Conservation (phyloP, 306 rosid genomes). For the Dalbergia oliveri region DNA sequence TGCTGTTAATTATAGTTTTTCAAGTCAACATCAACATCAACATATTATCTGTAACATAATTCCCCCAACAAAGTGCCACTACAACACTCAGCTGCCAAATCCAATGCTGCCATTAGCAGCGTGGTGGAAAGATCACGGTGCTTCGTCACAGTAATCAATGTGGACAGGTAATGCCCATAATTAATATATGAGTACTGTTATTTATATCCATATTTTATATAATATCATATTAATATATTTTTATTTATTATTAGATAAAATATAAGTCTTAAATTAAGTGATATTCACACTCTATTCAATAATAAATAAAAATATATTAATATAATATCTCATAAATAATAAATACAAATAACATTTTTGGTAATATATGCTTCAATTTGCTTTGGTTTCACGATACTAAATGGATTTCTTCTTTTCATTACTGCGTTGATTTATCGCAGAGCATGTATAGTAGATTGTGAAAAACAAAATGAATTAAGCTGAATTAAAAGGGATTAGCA, state of each 20-base stretch:
- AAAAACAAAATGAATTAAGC: neutral
- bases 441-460: neutral
- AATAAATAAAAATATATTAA: no score
- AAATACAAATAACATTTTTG: no score
- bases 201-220: no score
- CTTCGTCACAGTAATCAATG: slow-evolving; percentile 35
- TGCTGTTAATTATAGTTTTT: neutral
- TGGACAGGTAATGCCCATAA: slow-evolving; percentile 14
- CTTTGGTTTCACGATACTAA: slow-evolving; percentile 31
- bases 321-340: no score
- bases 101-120: slow-evolving; percentile 47
- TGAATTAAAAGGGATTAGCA: neutral
- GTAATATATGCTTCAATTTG: slow-evolving; percentile 15
- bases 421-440: neutral
- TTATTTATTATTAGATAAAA: no score
- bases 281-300: no score
- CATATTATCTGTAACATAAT: neutral
- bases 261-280: no score
- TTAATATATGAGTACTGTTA: no score
- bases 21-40: neutral
- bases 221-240: no score
- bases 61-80: slow-evolving; percentile 29
- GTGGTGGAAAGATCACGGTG: slow-evolving; percentile 52
- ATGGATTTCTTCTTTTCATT: neutral
- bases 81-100: slow-evolving; percentile 46